phyloP scores from a whole-genome alignment of 225 moss, liverwort and hornwort genomes.

The Physcomitrellopsis africana region DNA sequence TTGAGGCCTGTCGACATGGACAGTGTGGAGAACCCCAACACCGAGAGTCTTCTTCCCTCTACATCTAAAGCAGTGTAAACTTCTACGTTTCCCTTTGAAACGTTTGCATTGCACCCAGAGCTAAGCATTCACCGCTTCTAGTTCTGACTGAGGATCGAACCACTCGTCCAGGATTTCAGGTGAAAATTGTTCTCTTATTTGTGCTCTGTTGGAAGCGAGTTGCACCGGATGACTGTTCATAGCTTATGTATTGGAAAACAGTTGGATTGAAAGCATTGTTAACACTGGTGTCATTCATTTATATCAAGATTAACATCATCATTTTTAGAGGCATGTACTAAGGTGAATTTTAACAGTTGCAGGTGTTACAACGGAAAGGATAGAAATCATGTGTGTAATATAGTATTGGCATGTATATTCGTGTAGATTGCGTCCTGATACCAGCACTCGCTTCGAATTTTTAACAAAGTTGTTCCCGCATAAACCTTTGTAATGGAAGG shows the following conservation, averaged over 20 bases:
- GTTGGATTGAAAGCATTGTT: constrained; percentile 5
- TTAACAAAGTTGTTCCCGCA: constrained; percentile 5
- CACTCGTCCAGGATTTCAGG: neutral
- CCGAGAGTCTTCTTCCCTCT: constrained; percentile 59
- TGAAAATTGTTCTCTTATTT: neutral
- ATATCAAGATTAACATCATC: neutral
- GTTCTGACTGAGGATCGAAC: neutral
- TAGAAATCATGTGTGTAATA: constrained; percentile 13
- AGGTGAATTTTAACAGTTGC: neutral
- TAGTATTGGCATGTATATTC: constrained; percentile 1
- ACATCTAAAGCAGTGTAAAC: constrained; percentile 55
- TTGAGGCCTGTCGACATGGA: constrained; percentile 49
- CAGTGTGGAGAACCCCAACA: constrained; percentile 34
- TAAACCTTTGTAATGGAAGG: constrained; percentile 25
- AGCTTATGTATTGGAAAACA: neutral
- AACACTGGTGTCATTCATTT: constrained; percentile 16
- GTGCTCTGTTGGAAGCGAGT: constrained; percentile 20
- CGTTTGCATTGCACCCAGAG: constrained; percentile 10
- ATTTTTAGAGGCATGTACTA: constrained; percentile 10
- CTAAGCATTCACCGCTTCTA: neutral
- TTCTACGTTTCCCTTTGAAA: constrained; percentile 22
- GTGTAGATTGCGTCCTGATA: neutral
- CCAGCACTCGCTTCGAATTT: constrained; percentile 3
- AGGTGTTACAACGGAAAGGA: constrained; percentile 1
- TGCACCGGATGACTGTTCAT: constrained; percentile 11